Evolutionary conservation across 768 basidiomycete species (phyloP), one percentile per base, ranked within the genome.

Genomic region (Chalciporus sphaerocephalus): DNA sequence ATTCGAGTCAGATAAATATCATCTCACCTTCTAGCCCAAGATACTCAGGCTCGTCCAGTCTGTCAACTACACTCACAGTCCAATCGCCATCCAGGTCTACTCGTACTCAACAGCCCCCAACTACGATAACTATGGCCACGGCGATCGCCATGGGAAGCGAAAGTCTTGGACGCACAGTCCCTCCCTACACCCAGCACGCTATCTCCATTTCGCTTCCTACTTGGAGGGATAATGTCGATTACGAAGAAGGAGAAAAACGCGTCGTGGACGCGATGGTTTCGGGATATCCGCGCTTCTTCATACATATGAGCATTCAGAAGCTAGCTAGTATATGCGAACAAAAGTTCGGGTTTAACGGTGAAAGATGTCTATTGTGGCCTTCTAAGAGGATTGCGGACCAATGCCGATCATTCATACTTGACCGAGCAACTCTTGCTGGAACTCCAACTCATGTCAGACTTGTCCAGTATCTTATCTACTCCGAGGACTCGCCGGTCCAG

Each of bases 231-330:
- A 90, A 86, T 56, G 80, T 97, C 16, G 93, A 74, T 11, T 97
- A 97, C 56, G 95, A 97, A 65, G 86, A 92, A 56, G 91, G 91
- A 15, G 83, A 87, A 8, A 79, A 85, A 54, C 74, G 92, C 28
- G 82, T 97, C 5, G 59, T 87, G 1, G 77, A 87, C 46, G 71
- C 68, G 6, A 91, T 95, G 93, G 79, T 87, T 33, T 78, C 83
- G 4, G 95, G 94, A 5, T 99, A 98, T 60, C 95, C 95, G 0
- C 72, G 95, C 42, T 98, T 98, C 68, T 96, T 95, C 67, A 87
- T 97, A 42, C 89, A 96, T 64, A 68, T 80, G 22, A 85, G 76
- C 51, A 92, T 96, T 33, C 78, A 79, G 58, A 89, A 90, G 93
- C 86, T 97, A 49, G 87, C 85, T 1, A 49, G 62, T 1, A 74